Conservation (phyloP, 805 yeast genomes). For the Pichia heedii region DNA sequence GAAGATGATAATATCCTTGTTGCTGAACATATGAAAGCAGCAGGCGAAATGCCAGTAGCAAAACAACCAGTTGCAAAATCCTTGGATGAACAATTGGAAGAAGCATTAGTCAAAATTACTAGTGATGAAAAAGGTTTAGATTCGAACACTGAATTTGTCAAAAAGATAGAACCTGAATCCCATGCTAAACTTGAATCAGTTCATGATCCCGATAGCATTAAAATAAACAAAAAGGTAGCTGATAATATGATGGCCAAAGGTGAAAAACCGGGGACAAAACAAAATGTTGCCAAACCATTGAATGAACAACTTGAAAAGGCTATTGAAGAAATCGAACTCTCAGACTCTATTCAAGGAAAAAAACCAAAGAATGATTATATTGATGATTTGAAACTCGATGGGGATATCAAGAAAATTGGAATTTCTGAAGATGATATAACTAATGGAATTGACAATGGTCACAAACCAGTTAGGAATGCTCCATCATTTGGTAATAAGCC, state of each 20-base stretch:
- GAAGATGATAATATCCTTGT: conserved; percentile 2
- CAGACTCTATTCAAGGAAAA: not conserved
- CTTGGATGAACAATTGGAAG: conserved; percentile 19
- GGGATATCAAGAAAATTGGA: not conserved
- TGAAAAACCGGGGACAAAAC: conserved; percentile 19
- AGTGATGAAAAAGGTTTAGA: not conserved
- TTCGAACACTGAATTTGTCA: not conserved
- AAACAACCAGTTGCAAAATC: conserved; percentile 22
- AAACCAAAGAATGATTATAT: not conserved
- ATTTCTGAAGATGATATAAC: not conserved
- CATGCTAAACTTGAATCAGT: not conserved
- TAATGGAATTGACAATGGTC: not conserved
- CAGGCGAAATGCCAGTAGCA: not conserved
- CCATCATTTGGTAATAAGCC: not conserved
- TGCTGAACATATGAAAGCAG: conserved; percentile 4
- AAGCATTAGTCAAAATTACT: not conserved
- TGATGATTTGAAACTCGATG: not conserved
- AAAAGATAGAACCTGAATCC: not conserved
- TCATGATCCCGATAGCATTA: not conserved
- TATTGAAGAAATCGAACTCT: conserved; percentile 3
- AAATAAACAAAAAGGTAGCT: conserved; percentile 18
- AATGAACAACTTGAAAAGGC: conserved; percentile 19
- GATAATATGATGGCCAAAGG: conserved; percentile 17
- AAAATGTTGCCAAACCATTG: conserved; percentile 21
- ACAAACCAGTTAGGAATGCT: not conserved